Evolutionary conservation across 2,329 filamentous ascomycete genomes (phyloP).

Genomic region (Arthrobotrys sinensis): DNA sequence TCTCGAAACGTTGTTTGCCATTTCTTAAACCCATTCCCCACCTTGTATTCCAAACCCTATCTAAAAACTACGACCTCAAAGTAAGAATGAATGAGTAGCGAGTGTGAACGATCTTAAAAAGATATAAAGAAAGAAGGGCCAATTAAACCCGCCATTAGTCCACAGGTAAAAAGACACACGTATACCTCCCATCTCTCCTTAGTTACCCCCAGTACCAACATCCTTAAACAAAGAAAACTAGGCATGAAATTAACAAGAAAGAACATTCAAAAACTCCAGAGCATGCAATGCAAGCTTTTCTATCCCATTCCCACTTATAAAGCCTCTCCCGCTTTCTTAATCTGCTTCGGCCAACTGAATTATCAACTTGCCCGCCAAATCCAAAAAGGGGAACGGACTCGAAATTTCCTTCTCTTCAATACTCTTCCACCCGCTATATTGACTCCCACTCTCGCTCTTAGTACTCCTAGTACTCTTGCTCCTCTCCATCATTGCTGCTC

Average conservation of each 20-base stretch:
- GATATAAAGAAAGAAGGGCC: background rate
- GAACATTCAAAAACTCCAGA: conserved; percentile 17
- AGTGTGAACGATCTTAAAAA: background rate
- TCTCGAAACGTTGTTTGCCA: background rate
- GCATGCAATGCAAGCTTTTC: conserved; percentile 30
- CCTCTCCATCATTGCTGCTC: conserved; percentile 54
- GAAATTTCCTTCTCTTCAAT: conserved; percentile 95
- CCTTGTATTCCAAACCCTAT: conserved; percentile 10
- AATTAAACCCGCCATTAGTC: conserved; percentile 1
- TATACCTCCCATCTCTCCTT: background rate
- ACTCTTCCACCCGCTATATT: conserved; percentile 69
- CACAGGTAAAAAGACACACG: background rate
- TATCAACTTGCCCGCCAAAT: conserved; percentile 91
- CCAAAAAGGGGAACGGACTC: conserved; percentile 94
- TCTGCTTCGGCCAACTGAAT: conserved; percentile 91
- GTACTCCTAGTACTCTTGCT: conserved; percentile 67
- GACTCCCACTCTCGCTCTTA: conserved; percentile 71
- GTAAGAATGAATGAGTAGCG: conserved; percentile 3
- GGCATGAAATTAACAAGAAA: conserved; percentile 1
- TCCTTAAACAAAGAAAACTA: background rate
- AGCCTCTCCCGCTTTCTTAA: conserved; percentile 64
- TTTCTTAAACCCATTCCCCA: background rate
- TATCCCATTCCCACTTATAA: conserved; percentile 4
- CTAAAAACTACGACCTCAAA: conserved; percentile 14
- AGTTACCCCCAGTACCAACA: background rate